Percentiles rank a stretch among this genome's conserved stretches.
phyloP scores from a whole-genome alignment of 805 yeast genomes.

The Wickerhamomyces strasburgensis region DNA sequence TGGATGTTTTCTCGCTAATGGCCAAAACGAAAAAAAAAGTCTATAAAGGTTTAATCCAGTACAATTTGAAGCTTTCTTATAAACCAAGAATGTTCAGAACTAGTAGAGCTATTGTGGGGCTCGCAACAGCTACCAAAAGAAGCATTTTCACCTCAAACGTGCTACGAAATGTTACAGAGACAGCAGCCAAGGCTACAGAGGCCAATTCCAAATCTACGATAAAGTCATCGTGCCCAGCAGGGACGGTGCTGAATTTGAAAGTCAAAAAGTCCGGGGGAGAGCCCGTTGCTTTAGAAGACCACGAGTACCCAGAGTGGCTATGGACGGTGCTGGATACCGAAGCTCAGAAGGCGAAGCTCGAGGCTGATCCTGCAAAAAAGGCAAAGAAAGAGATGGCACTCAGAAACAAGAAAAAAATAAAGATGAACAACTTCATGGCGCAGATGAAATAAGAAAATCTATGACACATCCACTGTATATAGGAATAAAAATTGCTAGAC shows the following conservation, averaged over 20 bases:
- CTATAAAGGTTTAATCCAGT: too few species aligned
- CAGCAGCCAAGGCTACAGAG: conserved; percentile 3
- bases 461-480: conserved; percentile 2
- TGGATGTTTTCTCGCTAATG: not conserved
- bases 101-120: conserved; percentile 2
- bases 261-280: conserved; percentile 79
- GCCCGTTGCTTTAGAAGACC: conserved; percentile 81
- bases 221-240: conserved; percentile 56
- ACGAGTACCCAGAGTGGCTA: conserved; percentile 91
- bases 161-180: conserved; percentile 12
- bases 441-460: conserved; percentile 28
- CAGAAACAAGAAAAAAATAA: conserved; percentile 64
- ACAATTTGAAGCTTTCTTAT: too few species aligned
- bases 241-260: conserved; percentile 68
- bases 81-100: conserved; percentile 8
- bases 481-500: conserved; percentile 1
- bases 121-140: conserved; percentile 7
- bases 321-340: conserved; percentile 78
- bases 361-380: conserved; percentile 54
- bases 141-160: conserved; percentile 10
- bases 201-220: conserved; percentile 6
- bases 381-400: conserved; percentile 69
- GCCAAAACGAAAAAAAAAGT: too few species aligned
- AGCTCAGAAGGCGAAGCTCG: conserved; percentile 51
- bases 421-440: conserved; percentile 71